These are phyloP conservation scores for Trypanosoma mega DNA, from an alignment of 208 protist species.

Conservation along the genomic window DNA sequence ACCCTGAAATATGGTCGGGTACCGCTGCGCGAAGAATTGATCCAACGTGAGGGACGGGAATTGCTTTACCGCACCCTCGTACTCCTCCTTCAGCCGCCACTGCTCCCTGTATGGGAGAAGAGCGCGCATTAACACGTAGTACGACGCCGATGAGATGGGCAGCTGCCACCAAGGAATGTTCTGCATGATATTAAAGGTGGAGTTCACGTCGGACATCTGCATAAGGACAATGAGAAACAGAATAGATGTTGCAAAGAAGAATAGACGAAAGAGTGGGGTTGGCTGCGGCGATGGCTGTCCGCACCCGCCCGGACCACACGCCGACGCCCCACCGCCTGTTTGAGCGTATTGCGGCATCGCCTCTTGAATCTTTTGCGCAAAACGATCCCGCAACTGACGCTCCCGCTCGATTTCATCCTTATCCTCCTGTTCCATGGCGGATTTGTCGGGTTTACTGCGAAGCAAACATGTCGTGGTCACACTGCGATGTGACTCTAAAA, in stretches of 20 bases:
- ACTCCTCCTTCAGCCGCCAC: constrained; percentile 74
- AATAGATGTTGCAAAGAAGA: constrained; percentile 61
- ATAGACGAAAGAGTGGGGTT: constrained; percentile 43
- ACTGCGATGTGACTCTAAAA: constrained; percentile 2
- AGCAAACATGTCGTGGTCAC: constrained; percentile 9
- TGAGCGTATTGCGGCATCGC: constrained; percentile 34
- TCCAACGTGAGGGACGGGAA: constrained; percentile 72
- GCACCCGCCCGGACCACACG: constrained; percentile 5
- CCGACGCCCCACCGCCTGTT: constrained; percentile 9
- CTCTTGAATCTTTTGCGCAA: constrained; percentile 73
- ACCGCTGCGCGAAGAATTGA: constrained; percentile 68
- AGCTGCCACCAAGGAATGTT: constrained; percentile 79
- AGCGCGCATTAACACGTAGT: constrained; percentile 61
- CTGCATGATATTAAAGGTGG: constrained; percentile 61
- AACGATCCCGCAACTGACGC: constrained; percentile 63
- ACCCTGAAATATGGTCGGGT: constrained; percentile 76
- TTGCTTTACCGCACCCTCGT: constrained; percentile 38
- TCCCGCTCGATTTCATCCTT: constrained; percentile 81
- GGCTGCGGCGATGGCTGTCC: constrained; percentile 12
- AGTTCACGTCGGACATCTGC: constrained; percentile 50
- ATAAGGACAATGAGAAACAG: constrained; percentile 49
- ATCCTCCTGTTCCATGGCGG: constrained; percentile 64
- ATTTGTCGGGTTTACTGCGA: constrained; percentile 23
- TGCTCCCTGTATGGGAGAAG: constrained; percentile 65
- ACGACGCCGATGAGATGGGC: constrained; percentile 53